A percentile compares a stretch with the other conserved stretches of the same genome.
These are phyloP conservation scores for Scenedesmus sp. DNA, from an alignment of 163 green algal genomes.

Conservation along the genomic window DNA sequence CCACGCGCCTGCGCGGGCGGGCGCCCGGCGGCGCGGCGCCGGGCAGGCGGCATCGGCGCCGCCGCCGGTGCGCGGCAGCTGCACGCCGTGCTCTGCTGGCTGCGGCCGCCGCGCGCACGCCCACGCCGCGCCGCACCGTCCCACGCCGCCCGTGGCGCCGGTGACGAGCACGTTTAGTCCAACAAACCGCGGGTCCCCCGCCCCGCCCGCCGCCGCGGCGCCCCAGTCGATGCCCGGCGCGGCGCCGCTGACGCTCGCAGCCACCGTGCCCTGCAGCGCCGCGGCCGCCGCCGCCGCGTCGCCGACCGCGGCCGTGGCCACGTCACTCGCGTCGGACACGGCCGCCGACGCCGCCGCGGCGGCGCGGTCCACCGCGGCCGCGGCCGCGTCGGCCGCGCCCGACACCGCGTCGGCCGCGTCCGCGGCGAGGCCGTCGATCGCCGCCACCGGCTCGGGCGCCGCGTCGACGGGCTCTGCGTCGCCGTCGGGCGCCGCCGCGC, in stretches of 20 bases:
- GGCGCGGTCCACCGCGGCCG: neutral
- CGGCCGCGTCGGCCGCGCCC: neutral
- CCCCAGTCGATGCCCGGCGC: neutral
- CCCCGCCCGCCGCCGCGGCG: neutral
- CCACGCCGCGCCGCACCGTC: slow-evolving; percentile 53
- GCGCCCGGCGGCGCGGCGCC: no score
- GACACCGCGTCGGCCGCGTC: neutral
- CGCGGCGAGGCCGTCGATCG: no score
- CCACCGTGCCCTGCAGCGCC: neutral
- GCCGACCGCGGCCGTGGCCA: neutral
- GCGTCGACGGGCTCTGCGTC: no score
- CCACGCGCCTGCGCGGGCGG: slow-evolving; percentile 35
- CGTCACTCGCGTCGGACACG: slow-evolving; percentile 9
- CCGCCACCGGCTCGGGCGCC: no score
- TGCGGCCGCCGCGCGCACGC: neutral
- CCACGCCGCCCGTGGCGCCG: slow-evolving; percentile 75
- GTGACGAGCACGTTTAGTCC: slow-evolving; percentile 69
- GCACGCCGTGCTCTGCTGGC: neutral
- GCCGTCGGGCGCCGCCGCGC: no score
- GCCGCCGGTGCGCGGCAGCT: neutral
- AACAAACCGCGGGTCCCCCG: slow-evolving; percentile 8
- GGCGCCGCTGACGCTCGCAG: neutral
- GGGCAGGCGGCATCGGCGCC: neutral
- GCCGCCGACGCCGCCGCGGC: slow-evolving; percentile 6
- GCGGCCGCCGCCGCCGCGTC: neutral